A percentile compares a stretch with the other conserved stretches of the same genome.
Conservation (phyloP, 2,329 filamentous ascomycete species). For the Lasiodiplodia gonubiensis region DNA sequence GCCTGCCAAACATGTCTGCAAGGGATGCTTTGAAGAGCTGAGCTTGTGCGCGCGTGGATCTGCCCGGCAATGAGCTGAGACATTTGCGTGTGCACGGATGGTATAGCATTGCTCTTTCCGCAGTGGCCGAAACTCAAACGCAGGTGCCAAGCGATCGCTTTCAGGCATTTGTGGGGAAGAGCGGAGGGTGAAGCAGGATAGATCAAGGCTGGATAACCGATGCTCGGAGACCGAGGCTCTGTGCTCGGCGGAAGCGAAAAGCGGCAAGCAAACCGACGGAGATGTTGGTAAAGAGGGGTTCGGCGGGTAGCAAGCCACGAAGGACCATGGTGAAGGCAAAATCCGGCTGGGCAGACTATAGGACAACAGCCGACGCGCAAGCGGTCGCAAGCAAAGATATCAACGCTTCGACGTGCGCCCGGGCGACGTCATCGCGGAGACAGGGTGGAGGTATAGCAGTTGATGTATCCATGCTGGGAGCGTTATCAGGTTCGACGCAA, state of each 20-base stretch:
- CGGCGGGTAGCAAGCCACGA: neutral
- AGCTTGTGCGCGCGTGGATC: neutral
- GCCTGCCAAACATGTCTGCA: too few relatives aligned
- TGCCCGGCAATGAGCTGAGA: neutral
- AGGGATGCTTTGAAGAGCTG: too few relatives aligned
- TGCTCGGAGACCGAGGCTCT: neutral
- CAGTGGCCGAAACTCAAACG: neutral
- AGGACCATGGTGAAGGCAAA: neutral
- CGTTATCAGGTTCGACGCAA: neutral
- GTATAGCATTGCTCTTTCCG: neutral
- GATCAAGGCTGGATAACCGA: neutral
- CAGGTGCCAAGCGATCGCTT: neutral
- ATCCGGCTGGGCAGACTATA: slow-evolving; percentile 1
- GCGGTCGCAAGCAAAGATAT: neutral
- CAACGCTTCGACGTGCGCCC: neutral
- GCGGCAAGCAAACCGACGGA: neutral
- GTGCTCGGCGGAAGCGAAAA: neutral
- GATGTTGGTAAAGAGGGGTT: neutral
- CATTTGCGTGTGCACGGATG: neutral
- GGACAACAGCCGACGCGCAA: neutral
- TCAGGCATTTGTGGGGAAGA: neutral
- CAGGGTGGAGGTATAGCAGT: neutral
- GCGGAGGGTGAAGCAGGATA: neutral
- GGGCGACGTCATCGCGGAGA: neutral
- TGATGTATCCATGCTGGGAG: neutral